Evolutionary conservation across 371 early-diverging fungal genomes (phyloP).

Genomic region (Vairimorpha necatrix): DNA sequence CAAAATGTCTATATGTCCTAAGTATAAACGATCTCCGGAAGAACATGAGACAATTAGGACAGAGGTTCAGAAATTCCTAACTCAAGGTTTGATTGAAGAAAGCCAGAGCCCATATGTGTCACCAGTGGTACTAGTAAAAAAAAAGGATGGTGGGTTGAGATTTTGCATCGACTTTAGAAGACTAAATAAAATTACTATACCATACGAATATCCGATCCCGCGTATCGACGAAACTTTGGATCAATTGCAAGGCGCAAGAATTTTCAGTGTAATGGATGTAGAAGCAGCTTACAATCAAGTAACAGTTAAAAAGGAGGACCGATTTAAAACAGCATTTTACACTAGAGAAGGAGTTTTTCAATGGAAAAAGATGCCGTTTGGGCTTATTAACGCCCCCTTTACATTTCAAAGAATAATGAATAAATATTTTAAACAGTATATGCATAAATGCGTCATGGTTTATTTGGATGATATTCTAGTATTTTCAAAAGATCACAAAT

Average conservation of each 20-base stretch:
- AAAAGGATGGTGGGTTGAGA: conserved; percentile 2
- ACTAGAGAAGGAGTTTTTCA: too few relatives aligned
- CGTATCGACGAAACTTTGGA: conserved; percentile 5
- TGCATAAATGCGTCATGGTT: not conserved
- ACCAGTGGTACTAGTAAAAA: too few relatives aligned
- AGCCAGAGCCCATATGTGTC: not conserved
- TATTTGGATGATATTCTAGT: too few relatives aligned
- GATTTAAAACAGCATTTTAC: not conserved
- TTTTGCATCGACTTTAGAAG: conserved; percentile 16
- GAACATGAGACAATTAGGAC: not conserved
- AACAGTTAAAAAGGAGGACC: not conserved
- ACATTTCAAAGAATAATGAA: too few relatives aligned
- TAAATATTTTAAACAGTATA: not conserved
- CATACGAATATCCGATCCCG: too few relatives aligned
- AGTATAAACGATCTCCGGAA: not conserved
- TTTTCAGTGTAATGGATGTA: conserved; percentile 20
- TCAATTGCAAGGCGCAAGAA: not conserved
- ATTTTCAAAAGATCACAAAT: not conserved
- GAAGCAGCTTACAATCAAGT: conserved; percentile 17
- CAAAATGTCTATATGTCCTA: not conserved
- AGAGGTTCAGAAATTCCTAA: not conserved
- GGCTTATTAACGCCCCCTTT: too few relatives aligned
- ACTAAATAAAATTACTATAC: conserved; percentile 20
- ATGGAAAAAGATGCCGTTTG: too few relatives aligned
- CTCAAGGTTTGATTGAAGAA: not conserved